A percentile compares a stretch with the other conserved stretches of the same genome.
Evolutionary conservation across 768 basidiomycete genomes (phyloP).

Genomic region (Dacryopinax spathularia): DNA sequence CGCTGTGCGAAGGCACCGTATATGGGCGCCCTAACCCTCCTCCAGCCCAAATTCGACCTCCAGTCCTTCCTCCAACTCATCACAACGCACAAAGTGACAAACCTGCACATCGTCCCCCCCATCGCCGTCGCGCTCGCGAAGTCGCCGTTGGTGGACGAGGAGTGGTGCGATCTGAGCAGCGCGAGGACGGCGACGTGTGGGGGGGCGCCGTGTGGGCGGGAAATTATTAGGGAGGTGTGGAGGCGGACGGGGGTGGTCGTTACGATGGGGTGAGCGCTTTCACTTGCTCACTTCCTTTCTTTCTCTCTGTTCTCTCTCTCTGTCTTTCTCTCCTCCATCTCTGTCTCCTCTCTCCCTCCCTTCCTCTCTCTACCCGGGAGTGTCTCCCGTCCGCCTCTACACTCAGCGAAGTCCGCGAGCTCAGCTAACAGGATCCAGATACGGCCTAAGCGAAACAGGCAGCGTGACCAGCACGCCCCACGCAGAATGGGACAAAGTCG

Average conservation of each 20-base stretch:
- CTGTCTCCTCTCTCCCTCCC: neutral
- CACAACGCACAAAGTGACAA: constrained; percentile 16
- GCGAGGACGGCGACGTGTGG: constrained; percentile 17
- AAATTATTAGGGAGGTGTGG: constrained; percentile 16
- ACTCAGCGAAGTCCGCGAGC: too few relatives aligned
- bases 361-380: neutral
- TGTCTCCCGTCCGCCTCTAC: neutral
- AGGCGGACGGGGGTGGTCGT: constrained; percentile 15
- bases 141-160: constrained; percentile 11
- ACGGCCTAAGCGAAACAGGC: constrained; percentile 17
- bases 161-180: constrained; percentile 15
- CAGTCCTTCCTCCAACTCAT: constrained; percentile 15
- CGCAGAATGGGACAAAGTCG: constrained; percentile 14
- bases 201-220: constrained; percentile 17
- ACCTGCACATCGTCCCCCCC: constrained; percentile 21
- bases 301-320: neutral
- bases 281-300: too few relatives aligned
- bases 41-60: constrained; percentile 19
- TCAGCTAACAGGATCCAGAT: neutral
- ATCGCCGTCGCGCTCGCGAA: constrained; percentile 20
- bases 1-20: constrained; percentile 6
- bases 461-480: constrained; percentile 9
- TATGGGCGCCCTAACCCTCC: constrained; percentile 15
- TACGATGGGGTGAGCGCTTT: constrained; percentile 14
- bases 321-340: neutral